Conservation (phyloP, 306 rosid genomes). For the Clitoria ternatea region DNA sequence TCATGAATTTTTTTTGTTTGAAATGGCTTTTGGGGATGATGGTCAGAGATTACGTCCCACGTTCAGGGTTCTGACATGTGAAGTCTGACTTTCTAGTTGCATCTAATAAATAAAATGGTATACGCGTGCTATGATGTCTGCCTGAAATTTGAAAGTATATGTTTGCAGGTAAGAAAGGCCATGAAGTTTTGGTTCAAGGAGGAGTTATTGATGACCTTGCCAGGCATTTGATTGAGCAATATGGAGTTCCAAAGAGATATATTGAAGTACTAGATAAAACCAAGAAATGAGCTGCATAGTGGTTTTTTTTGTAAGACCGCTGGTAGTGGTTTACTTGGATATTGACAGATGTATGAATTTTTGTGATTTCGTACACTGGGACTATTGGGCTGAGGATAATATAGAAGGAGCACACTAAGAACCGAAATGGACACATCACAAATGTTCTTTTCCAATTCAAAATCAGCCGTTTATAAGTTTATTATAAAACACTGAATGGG, state of each 20-base stretch:
- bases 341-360: slow-evolving; percentile 16
- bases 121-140: background rate
- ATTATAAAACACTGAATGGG: background rate
- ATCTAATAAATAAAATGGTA: background rate
- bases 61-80: background rate
- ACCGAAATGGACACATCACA: slow-evolving; percentile 12
- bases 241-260: slow-evolving; percentile 84
- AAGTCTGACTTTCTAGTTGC: background rate
- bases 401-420: background rate
- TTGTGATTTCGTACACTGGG: background rate
- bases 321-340: background rate
- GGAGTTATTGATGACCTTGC: slow-evolving; percentile 87
- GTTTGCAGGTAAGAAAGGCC: slow-evolving; percentile 81
- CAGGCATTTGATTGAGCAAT: slow-evolving; percentile 79
- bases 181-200: slow-evolving; percentile 87
- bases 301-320: background rate
- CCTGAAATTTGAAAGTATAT: background rate
- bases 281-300: slow-evolving; percentile 39
- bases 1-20: background rate
- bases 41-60: background rate
- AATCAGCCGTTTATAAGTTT: background rate
- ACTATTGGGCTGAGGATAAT: slow-evolving; percentile 14
- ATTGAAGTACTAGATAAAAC: slow-evolving; percentile 94
- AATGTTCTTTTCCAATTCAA: slow-evolving; percentile 12
- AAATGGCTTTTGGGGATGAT: slow-evolving; percentile 2